These are phyloP conservation scores for Talaromyces sp. DNA, from an alignment of 2,329 filamentous ascomycete genomes.

Conservation along the genomic window DNA sequence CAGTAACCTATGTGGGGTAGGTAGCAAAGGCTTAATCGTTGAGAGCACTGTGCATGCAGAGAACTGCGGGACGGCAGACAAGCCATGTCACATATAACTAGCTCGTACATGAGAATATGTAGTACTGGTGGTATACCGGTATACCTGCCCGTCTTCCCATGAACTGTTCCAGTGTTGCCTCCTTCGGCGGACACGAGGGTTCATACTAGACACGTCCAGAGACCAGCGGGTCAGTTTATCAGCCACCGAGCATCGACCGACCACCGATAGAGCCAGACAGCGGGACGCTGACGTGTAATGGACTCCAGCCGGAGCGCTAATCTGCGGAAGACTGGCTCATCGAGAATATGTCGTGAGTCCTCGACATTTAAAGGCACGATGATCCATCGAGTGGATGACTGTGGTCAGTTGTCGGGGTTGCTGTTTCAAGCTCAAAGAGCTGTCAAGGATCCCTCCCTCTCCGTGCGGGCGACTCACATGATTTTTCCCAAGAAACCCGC, in stretches of 20 bases:
- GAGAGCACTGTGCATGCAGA: background rate
- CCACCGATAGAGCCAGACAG: background rate
- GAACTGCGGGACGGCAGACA: background rate
- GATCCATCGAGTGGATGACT: background rate
- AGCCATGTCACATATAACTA: constrained; percentile 4
- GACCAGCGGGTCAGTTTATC: constrained; percentile 1
- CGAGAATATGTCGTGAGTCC: background rate
- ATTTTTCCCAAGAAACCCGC: background rate
- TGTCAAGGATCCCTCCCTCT: background rate
- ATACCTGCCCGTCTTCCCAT: background rate
- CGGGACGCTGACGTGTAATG: background rate
- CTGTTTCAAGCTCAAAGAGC: background rate
- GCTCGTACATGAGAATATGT: background rate
- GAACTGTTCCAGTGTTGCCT: background rate
- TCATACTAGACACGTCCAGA: constrained; percentile 1
- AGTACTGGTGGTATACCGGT: background rate
- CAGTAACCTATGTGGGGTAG: constrained; percentile 6
- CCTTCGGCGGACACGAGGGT: background rate
- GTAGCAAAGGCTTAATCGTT: background rate
- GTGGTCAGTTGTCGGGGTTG: background rate
- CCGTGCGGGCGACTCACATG: constrained; percentile 4
- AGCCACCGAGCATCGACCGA: background rate
- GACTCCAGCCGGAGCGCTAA: background rate
- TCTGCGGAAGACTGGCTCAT: background rate
- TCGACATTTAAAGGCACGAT: background rate